A percentile compares a stretch with the other conserved stretches of the same genome.
These are phyloP conservation scores for Trypanosoma melophagium DNA, from an alignment of 208 protist species.

Conservation along the genomic window DNA sequence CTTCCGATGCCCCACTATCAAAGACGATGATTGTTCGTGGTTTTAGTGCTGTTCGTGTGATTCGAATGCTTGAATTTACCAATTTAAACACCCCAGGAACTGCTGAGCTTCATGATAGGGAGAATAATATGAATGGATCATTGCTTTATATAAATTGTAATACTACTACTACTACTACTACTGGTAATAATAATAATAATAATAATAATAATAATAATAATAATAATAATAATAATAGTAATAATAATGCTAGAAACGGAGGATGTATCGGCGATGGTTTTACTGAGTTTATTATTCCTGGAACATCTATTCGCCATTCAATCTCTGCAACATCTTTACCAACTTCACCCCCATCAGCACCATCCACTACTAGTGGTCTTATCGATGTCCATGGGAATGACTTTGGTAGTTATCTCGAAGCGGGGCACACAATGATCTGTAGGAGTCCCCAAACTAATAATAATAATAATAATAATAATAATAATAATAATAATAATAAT, in stretches of 20 bases:
- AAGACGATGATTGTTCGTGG: slow-evolving; percentile 27
- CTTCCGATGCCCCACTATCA: background rate
- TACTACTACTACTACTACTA: background rate
- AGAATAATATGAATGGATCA: slow-evolving; percentile 3
- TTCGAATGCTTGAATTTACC: background rate
- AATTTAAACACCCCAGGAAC: background rate
- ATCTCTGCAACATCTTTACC: slow-evolving; percentile 5
- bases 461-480: too few relatives aligned
- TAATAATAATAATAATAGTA: background rate
- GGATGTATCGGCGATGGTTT: background rate
- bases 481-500: background rate
- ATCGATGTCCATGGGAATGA: background rate
- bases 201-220: background rate
- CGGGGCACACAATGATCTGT: background rate
- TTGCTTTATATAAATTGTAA: slow-evolving; percentile 2
- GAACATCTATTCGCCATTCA: background rate
- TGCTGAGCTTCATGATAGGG: background rate
- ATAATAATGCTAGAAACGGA: background rate
- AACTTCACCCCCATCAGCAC: background rate
- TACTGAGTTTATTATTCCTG: background rate
- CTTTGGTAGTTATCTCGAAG: background rate
- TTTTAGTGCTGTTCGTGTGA: slow-evolving; percentile 24
- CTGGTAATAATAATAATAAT: background rate
- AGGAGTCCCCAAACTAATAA: background rate
- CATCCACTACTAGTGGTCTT: background rate